Conservation (phyloP, 139 green algal species). For the Mesotaenium endlicherianum region DNA sequence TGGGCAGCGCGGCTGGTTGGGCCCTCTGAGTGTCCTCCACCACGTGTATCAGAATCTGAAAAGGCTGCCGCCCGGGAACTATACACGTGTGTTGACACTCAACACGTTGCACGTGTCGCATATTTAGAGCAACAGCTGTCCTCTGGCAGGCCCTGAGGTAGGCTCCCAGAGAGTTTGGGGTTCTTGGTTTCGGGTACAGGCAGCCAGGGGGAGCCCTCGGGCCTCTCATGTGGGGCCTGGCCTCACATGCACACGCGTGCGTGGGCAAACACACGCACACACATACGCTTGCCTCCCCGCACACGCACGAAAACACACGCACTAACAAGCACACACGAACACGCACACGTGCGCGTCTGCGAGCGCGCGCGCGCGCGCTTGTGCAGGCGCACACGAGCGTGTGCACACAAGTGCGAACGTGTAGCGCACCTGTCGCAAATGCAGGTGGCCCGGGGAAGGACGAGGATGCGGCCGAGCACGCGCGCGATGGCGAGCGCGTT, state of each 20-base stretch:
- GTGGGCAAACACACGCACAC: not conserved
- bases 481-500: constrained; percentile 47
- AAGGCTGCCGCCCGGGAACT: too few relatives aligned
- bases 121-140: too few relatives aligned
- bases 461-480: constrained; percentile 58
- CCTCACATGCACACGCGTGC: not conserved
- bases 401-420: not conserved
- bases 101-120: too few relatives aligned
- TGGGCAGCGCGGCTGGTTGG: too few relatives aligned
- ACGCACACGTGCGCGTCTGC: not conserved
- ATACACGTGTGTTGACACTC: too few relatives aligned
- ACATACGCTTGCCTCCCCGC: not conserved
- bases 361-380: not conserved
- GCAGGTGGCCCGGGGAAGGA: constrained; percentile 60
- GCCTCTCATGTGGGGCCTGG: too few relatives aligned
- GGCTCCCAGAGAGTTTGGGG: too few relatives aligned
- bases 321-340: not conserved
- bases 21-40: too few relatives aligned
- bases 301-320: not conserved
- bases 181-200: too few relatives aligned
- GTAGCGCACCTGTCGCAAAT: constrained; percentile 42
- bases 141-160: too few relatives aligned
- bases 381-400: not conserved
- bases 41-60: too few relatives aligned
- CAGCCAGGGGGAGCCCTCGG: too few relatives aligned